phyloP scores from a whole-genome alignment of 306 rosid species.

The Fragaria iinumae region DNA sequence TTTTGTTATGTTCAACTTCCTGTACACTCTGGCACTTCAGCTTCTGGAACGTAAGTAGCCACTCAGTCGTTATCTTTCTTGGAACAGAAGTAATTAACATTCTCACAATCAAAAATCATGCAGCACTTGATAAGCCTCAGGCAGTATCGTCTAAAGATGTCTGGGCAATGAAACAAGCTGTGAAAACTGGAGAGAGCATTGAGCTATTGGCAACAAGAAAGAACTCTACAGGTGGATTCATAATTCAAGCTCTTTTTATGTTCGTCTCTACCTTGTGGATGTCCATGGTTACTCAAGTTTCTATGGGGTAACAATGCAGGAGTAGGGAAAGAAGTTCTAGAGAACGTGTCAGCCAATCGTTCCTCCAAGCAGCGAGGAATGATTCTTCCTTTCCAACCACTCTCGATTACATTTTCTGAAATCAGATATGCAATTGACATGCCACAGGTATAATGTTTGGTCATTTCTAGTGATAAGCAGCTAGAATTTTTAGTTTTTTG shows the following conservation, averaged over 20 bases:
- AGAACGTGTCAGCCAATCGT: slow-evolving; percentile 34
- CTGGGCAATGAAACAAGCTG: slow-evolving; percentile 42
- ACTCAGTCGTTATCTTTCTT: neutral
- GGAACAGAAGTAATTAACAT: neutral
- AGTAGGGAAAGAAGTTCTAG: slow-evolving; percentile 39
- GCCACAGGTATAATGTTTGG: slow-evolving; percentile 56
- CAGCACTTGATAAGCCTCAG: slow-evolving; percentile 61
- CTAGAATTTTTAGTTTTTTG: neutral
- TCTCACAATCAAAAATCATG: slow-evolving; percentile 28
- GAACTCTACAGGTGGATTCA: slow-evolving; percentile 31
- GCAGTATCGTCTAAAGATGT: slow-evolving; percentile 57
- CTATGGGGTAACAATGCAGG: slow-evolving; percentile 35
- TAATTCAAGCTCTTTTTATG: slow-evolving; percentile 6
- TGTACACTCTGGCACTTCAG: slow-evolving; percentile 61
- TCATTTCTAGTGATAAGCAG: neutral
- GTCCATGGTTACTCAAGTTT: slow-evolving; percentile 4
- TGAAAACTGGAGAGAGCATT: slow-evolving; percentile 31
- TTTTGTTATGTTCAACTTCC: slow-evolving; percentile 56
- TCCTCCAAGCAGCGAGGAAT: slow-evolving; percentile 42
- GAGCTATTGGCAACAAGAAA: slow-evolving; percentile 36
- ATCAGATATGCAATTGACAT: slow-evolving; percentile 71
- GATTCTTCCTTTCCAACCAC: slow-evolving; percentile 86
- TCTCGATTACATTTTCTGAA: slow-evolving; percentile 63
- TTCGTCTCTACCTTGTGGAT: neutral
- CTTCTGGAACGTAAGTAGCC: slow-evolving; percentile 56